Evolutionary conservation across 495 filamentous ascomycete species (phyloP).

Genomic region (Aspergillus funiculosus): DNA sequence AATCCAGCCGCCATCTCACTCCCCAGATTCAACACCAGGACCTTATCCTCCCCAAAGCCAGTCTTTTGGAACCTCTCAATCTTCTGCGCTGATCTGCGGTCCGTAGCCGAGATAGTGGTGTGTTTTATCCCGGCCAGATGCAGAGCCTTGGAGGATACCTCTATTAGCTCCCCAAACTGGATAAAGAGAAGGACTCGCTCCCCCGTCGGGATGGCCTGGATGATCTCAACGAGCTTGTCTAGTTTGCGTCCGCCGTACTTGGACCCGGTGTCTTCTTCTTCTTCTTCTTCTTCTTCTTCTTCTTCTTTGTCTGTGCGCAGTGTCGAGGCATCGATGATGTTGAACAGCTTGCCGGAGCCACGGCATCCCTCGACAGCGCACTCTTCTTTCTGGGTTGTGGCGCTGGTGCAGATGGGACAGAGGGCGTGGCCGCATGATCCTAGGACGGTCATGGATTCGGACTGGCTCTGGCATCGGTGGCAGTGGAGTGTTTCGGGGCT

Average conservation of each 20-base stretch:
- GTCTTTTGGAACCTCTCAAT: conserved; percentile 43
- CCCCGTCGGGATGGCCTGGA: conserved; percentile 33
- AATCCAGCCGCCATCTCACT: conserved; percentile 61
- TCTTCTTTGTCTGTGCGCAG: conserved; percentile 24
- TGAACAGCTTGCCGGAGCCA: conserved; percentile 23
- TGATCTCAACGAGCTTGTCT: conserved; percentile 40
- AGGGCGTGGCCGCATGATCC: conserved; percentile 48
- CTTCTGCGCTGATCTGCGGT: conserved; percentile 21
- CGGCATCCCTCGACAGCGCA: conserved; percentile 31
- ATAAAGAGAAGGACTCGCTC: conserved; percentile 51
- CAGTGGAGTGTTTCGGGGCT: conserved; percentile 19
- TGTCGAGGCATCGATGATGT: conserved; percentile 31
- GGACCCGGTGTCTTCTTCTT: conserved; percentile 23
- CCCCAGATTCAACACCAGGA: conserved; percentile 62
- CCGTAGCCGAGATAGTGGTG: conserved; percentile 26
- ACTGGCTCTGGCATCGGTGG: conserved; percentile 22
- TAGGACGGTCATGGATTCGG: conserved; percentile 28
- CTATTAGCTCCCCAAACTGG: conserved; percentile 43
- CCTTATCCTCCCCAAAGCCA: conserved; percentile 33
- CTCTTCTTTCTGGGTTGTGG: conserved; percentile 14
- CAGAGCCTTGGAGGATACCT: conserved; percentile 29
- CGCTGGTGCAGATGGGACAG: conserved; percentile 34
- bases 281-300: neutral
- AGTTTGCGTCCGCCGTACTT: conserved; percentile 42
- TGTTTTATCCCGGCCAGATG: conserved; percentile 26